Evolutionary conservation across 139 green algal genomes (phyloP).

Genomic region (Chlorella sp.): DNA sequence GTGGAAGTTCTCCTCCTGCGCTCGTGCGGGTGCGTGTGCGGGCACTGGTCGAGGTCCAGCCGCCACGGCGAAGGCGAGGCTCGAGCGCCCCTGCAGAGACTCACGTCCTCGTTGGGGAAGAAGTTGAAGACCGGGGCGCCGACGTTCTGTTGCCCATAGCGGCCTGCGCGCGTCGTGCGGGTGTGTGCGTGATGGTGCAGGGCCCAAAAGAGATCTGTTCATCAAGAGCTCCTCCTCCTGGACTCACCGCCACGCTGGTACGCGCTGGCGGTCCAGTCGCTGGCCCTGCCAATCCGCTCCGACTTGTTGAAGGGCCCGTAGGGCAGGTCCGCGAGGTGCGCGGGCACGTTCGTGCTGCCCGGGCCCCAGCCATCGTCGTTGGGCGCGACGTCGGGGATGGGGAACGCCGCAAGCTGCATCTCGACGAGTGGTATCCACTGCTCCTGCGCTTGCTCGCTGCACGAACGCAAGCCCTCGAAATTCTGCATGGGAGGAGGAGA

Average conservation of each 20-base stretch:
- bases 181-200: too few species aligned
- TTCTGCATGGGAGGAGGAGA: too few species aligned
- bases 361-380: conserved; percentile 1
- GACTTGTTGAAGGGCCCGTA: conserved; percentile 92
- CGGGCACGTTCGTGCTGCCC: conserved; percentile 39
- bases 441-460: too few species aligned
- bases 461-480: too few species aligned
- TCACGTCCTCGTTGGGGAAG: conserved; percentile 87
- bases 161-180: conserved; percentile 12
- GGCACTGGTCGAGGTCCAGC: background rate
- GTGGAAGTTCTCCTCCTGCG: conserved; percentile 91
- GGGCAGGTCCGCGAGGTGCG: conserved; percentile 84
- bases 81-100: conserved; percentile 1
- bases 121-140: conserved; percentile 90
- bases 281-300: conserved; percentile 81
- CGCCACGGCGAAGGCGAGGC: background rate
- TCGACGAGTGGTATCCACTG: too few species aligned
- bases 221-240: too few species aligned
- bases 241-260: too few species aligned
- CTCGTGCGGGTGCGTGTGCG: too few species aligned
- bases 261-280: conserved; percentile 54
- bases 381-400: background rate
- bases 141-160: conserved; percentile 16
- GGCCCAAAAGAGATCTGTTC: too few species aligned
- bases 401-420: conserved; percentile 1